Conservation (phyloP, 2,329 filamentous ascomycete genomes). For the Juglanconis sp. region DNA sequence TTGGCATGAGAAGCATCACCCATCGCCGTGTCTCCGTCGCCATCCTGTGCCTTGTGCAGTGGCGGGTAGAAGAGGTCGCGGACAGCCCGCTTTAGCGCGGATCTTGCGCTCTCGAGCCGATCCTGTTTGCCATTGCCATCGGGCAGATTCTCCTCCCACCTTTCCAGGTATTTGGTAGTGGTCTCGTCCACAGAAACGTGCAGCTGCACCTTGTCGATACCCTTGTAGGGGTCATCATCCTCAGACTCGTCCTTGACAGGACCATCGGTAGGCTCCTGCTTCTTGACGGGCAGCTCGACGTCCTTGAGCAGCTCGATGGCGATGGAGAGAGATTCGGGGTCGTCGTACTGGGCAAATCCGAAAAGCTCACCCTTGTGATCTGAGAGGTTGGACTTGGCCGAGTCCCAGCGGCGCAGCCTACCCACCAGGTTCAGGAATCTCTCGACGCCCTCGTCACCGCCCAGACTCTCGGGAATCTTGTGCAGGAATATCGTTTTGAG, state of each 20-base stretch:
- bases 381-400: conserved; percentile 56
- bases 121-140: conserved; percentile 64
- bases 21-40: conserved; percentile 68
- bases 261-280: conserved; percentile 55
- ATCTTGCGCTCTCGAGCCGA: conserved; percentile 66
- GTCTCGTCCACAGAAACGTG: conserved; percentile 77
- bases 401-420: conserved; percentile 79
- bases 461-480: conserved; percentile 75
- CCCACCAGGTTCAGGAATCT: conserved; percentile 74
- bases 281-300: conserved; percentile 76
- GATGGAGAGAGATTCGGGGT: conserved; percentile 79
- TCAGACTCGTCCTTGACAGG: conserved; percentile 33
- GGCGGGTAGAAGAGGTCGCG: conserved; percentile 68
- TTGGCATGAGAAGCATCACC: conserved; percentile 50
- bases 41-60: conserved; percentile 50
- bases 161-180: conserved; percentile 80
- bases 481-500: conserved; percentile 87
- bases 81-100: conserved; percentile 65
- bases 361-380: conserved; percentile 81
- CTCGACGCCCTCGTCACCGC: conserved; percentile 76
- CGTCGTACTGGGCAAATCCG: conserved; percentile 94
- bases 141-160: conserved; percentile 66
- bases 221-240: conserved; percentile 43
- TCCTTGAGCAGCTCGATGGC: conserved; percentile 83
- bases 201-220: conserved; percentile 67